These are phyloP conservation scores for Thalassiosira exigua DNA, from an alignment of 352 stramenopile genomes.

Conservation along the genomic window DNA sequence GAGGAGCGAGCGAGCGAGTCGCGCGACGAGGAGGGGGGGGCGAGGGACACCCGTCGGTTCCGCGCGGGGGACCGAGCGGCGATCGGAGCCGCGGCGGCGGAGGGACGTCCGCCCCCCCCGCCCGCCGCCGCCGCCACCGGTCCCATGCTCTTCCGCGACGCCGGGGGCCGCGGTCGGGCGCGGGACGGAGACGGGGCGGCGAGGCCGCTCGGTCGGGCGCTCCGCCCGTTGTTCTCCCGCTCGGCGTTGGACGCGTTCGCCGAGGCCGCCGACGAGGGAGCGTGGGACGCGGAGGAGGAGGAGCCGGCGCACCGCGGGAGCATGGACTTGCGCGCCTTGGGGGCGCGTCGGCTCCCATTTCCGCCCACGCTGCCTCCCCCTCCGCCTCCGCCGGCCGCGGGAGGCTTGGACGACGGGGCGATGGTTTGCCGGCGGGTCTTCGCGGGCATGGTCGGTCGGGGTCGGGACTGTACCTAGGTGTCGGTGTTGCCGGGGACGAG, in stretches of 20 bases:
- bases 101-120: background rate
- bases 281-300: background rate
- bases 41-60: slow-evolving; percentile 45
- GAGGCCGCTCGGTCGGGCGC: slow-evolving; percentile 4
- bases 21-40: too few relatives aligned
- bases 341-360: background rate
- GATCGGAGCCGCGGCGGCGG: background rate
- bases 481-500: slow-evolving; percentile 87
- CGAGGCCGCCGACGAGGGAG: background rate
- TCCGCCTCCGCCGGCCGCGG: background rate
- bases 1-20: too few relatives aligned
- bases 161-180: background rate
- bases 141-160: slow-evolving; percentile 25
- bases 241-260: background rate
- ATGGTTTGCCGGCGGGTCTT: slow-evolving; percentile 51
- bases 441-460: slow-evolving; percentile 6
- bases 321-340: slow-evolving; percentile 42
- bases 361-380: background rate
- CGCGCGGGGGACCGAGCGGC: slow-evolving; percentile 23
- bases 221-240: slow-evolving; percentile 29
- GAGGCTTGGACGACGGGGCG: slow-evolving; percentile 1
- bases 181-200: slow-evolving; percentile 15
- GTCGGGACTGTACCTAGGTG: background rate
- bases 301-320: slow-evolving; percentile 39
- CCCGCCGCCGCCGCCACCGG: slow-evolving; percentile 11